phyloP scores from a whole-genome alignment of 2,329 filamentous ascomycete genomes.

The Coniochaeta sp. region DNA sequence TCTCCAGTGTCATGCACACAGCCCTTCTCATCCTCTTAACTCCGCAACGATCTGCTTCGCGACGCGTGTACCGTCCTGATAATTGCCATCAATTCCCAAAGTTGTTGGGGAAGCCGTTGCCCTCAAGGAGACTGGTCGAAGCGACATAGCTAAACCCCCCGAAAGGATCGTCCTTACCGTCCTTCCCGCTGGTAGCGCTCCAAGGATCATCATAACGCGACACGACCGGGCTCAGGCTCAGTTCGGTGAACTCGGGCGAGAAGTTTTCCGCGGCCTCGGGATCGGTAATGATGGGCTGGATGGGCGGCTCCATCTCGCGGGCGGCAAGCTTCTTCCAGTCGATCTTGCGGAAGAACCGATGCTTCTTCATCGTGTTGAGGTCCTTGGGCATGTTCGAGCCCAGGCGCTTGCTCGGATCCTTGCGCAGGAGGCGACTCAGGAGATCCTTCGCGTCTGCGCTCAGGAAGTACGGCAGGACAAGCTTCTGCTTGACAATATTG shows the following conservation, averaged over 20 bases:
- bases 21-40: background rate
- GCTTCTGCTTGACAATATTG: constrained; percentile 90
- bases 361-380: constrained; percentile 75
- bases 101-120: constrained; percentile 31
- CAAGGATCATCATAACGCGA: constrained; percentile 27
- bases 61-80: background rate
- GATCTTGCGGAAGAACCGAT: constrained; percentile 95
- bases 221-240: constrained; percentile 70
- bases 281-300: constrained; percentile 89
- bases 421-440: constrained; percentile 80
- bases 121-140: constrained; percentile 49
- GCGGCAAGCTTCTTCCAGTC: constrained; percentile 84
- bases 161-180: constrained; percentile 49
- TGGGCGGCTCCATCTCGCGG: constrained; percentile 79
- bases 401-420: constrained; percentile 85
- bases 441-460: constrained; percentile 90
- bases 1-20: background rate
- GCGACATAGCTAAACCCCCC: constrained; percentile 60
- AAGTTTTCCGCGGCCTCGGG: constrained; percentile 97
- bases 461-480: constrained; percentile 83
- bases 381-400: constrained; percentile 88
- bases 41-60: background rate
- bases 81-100: background rate
- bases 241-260: constrained; percentile 79
- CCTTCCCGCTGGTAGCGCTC: constrained; percentile 9